A percentile compares a stretch with the other conserved stretches of the same genome.
Evolutionary conservation across 1,284 basidiomycete species (phyloP).

Genomic region (Leccinum angustisporum): DNA sequence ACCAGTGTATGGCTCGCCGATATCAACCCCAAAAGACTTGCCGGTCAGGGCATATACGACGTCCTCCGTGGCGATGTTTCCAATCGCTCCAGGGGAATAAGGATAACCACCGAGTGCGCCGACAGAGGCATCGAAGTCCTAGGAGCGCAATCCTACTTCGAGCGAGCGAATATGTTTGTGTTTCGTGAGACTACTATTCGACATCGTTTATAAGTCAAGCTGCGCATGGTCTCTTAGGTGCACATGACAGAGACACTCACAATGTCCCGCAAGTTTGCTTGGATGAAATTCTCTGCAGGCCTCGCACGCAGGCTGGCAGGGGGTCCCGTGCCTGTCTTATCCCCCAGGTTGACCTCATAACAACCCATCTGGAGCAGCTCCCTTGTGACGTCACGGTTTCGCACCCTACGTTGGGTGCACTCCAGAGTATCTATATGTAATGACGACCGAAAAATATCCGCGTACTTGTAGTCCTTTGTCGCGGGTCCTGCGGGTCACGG

Average conservation of each 20-base stretch:
- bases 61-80: slow-evolving; percentile 92
- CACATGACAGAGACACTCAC: slow-evolving; percentile 39
- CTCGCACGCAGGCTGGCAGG: slow-evolving; percentile 56
- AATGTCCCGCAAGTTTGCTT: slow-evolving; percentile 69
- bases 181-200: slow-evolving; percentile 88
- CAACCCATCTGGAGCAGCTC: slow-evolving; percentile 87
- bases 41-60: slow-evolving; percentile 82
- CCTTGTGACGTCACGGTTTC: slow-evolving; percentile 70
- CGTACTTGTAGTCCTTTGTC: slow-evolving; percentile 72
- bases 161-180: slow-evolving; percentile 73
- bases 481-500: slow-evolving; percentile 65
- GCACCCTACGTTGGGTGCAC: slow-evolving; percentile 58
- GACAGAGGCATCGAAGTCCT: slow-evolving; percentile 64
- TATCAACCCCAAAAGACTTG: slow-evolving; percentile 18
- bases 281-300: slow-evolving; percentile 60
- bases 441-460: slow-evolving; percentile 85
- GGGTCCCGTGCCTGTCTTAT: slow-evolving; percentile 88
- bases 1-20: slow-evolving; percentile 25
- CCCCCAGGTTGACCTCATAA: slow-evolving; percentile 90
- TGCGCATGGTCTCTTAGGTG: not conserved
- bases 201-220: not conserved
- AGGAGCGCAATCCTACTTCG: slow-evolving; percentile 61
- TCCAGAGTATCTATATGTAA: slow-evolving; percentile 87
- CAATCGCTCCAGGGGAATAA: slow-evolving; percentile 92
- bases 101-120: slow-evolving; percentile 93